Percentiles rank a stretch among this genome's conserved stretches.
Conservation (phyloP, 2,329 filamentous ascomycete genomes). For the Aspergillus niger region DNA sequence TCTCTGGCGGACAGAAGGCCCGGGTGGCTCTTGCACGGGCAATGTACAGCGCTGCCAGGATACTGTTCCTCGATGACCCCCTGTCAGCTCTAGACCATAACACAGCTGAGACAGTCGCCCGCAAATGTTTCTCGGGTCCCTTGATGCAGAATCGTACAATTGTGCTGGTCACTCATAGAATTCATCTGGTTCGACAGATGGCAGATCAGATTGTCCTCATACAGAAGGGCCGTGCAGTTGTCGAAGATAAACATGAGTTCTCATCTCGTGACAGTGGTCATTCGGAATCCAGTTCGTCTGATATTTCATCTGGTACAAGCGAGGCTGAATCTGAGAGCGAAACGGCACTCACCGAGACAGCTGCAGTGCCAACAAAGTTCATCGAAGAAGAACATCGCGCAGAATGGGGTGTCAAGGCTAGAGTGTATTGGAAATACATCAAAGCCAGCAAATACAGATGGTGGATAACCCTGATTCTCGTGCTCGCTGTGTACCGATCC, state of each 20-base stretch:
- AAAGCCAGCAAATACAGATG: conserved; percentile 74
- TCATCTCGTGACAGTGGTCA: conserved; percentile 40
- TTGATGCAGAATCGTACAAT: conserved; percentile 57
- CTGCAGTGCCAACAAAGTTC: conserved; percentile 70
- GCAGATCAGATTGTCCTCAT: conserved; percentile 75
- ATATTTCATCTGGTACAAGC: conserved; percentile 14
- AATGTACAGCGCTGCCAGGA: conserved; percentile 57
- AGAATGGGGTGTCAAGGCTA: conserved; percentile 72
- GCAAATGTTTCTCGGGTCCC: conserved; percentile 58
- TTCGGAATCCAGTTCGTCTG: conserved; percentile 13
- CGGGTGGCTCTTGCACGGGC: conserved; percentile 63
- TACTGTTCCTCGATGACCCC: conserved; percentile 62
- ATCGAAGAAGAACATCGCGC: conserved; percentile 75
- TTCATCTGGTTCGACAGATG: conserved; percentile 70
- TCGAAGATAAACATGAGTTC: conserved; percentile 52
- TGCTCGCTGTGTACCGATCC: conserved; percentile 65
- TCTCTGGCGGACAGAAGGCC: conserved; percentile 64
- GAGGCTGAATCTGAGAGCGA: conserved; percentile 29
- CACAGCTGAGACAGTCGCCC: conserved; percentile 63
- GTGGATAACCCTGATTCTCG: conserved; percentile 67
- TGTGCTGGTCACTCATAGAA: conserved; percentile 66
- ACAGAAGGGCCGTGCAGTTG: conserved; percentile 58
- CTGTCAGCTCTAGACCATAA: conserved; percentile 64
- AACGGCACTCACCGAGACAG: conserved; percentile 44
- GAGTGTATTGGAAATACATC: conserved; percentile 83